phyloP scores from a whole-genome alignment of 1,284 basidiomycete genomes.

The Irpex sp. region DNA sequence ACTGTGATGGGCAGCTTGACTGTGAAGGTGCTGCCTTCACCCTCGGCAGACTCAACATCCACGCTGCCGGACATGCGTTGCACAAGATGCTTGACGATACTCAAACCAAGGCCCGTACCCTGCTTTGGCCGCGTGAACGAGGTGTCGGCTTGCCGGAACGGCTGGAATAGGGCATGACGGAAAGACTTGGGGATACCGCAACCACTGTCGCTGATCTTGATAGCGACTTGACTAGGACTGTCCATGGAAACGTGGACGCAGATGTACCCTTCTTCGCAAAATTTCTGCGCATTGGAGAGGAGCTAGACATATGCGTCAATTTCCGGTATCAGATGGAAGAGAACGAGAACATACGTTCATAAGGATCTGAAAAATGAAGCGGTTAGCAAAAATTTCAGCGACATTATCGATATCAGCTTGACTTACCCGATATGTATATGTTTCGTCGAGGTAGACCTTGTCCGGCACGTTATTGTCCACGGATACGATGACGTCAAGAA shows the following conservation, averaged over 20 bases:
- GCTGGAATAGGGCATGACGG: constrained; percentile 27
- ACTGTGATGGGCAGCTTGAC: constrained; percentile 23
- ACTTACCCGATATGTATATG: constrained; percentile 27
- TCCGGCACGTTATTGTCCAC: constrained; percentile 22
- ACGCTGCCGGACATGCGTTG: constrained; percentile 30
- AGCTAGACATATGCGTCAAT: constrained; percentile 15
- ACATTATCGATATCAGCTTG: not conserved
- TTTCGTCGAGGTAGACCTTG: constrained; percentile 27
- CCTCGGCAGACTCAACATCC: constrained; percentile 25
- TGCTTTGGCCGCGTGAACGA: constrained; percentile 25
- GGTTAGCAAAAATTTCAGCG: not conserved
- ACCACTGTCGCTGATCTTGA: constrained; percentile 27
- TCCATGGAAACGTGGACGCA: constrained; percentile 23
- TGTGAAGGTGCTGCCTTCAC: constrained; percentile 25
- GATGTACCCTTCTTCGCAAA: constrained; percentile 28
- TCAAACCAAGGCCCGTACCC: constrained; percentile 28
- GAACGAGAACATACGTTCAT: constrained; percentile 24
- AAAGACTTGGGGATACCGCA: constrained; percentile 29
- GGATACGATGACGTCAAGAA: constrained; percentile 26
- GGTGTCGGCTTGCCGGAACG: constrained; percentile 28
- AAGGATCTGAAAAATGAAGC: constrained; percentile 19
- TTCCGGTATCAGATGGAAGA: not conserved
- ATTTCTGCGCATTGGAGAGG: constrained; percentile 30
- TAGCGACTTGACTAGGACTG: constrained; percentile 17
- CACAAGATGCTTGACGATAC: constrained; percentile 31